Evolutionary conservation across 2,329 filamentous ascomycete species (phyloP), one percentile per base, ranked within the genome.

Genomic region (Ophiocordyceps camponoti-floridani): DNA sequence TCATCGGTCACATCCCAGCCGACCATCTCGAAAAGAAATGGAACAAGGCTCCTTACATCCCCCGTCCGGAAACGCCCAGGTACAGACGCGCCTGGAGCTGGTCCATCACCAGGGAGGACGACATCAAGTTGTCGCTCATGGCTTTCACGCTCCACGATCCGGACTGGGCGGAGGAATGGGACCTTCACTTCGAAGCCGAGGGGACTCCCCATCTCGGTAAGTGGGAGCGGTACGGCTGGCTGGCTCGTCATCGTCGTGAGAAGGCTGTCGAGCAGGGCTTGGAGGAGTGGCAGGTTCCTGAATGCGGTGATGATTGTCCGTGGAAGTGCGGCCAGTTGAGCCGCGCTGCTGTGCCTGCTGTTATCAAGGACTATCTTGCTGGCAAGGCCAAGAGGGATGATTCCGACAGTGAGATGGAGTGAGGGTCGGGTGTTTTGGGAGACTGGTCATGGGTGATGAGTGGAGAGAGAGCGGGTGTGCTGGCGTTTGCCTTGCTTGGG

Each of bases 221-320:
- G 3, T 51, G 52, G 49, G 53, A 56, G 23, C 40, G 45, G 1
- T 60, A 60, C 38, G 49, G 50, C 30, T 47, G 41, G 42, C 37
- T 53, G 43, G 53, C 51, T 11, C 47, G 40, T 7, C 53, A 53
- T n/a, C 54, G 53, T 28, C 51, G 50, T 2, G 40, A 47, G 28
- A 41, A 43, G 4, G 48, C 51, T 1, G 40, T 9, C 3, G 40
- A 47, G n/a, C 46, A 47, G 19, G 46, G 46, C 0, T n/a, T 50
- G 5, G 40, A 47, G 5, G 9, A 31, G 3, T 40, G 50, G 41
- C 38, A 38, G 6, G 40, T 46, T 23, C 43, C 49, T 30, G 10
- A 4, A 4, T 51, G 49, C 38, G 26, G 43, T 0, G 35, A 14
- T 3, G 11, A 6, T 9, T 54, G 53, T 41, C 30, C 44, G 9